phyloP scores from a whole-genome alignment of 148 eudicot species.

The Chenopodium suecicum region DNA sequence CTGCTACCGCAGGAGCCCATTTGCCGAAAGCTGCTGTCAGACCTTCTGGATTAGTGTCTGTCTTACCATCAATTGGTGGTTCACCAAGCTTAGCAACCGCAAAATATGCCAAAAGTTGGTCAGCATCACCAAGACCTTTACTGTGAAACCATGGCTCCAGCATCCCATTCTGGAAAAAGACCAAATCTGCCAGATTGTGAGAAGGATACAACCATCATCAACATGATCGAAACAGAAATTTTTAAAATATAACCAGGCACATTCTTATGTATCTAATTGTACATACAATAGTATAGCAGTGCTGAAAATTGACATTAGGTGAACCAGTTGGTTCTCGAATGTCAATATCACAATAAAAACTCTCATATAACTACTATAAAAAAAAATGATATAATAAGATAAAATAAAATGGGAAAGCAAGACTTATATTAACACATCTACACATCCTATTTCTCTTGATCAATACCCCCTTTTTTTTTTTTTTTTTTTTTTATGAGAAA shows the following conservation, averaged over 20 bases:
- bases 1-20: slow-evolving; percentile 92
- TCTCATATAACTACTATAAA: not conserved
- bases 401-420: too few relatives aligned
- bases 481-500: not conserved
- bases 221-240: not conserved
- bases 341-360: not conserved
- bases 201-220: slow-evolving; percentile 23
- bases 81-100: slow-evolving; percentile 93
- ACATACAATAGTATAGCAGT: not conserved
- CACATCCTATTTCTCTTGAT: too few relatives aligned
- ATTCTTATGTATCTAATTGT: not conserved
- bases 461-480: too few relatives aligned
- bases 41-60: slow-evolving; percentile 96
- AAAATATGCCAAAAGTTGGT: slow-evolving; percentile 94
- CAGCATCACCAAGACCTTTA: slow-evolving; percentile 81
- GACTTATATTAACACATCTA: too few relatives aligned
- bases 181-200: slow-evolving; percentile 96
- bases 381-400: too few relatives aligned
- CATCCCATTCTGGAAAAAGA: slow-evolving; percentile 99
- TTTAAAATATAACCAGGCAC: not conserved
- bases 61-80: slow-evolving; percentile 85
- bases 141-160: slow-evolving; percentile 93
- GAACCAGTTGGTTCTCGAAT: not conserved
- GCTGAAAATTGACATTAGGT: not conserved
- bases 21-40: slow-evolving; percentile 93